A percentile compares a stretch with the other conserved stretches of the same genome.
These are phyloP conservation scores for Mycena filopes DNA, from an alignment of 768 basidiomycete genomes.

Conservation along the genomic window DNA sequence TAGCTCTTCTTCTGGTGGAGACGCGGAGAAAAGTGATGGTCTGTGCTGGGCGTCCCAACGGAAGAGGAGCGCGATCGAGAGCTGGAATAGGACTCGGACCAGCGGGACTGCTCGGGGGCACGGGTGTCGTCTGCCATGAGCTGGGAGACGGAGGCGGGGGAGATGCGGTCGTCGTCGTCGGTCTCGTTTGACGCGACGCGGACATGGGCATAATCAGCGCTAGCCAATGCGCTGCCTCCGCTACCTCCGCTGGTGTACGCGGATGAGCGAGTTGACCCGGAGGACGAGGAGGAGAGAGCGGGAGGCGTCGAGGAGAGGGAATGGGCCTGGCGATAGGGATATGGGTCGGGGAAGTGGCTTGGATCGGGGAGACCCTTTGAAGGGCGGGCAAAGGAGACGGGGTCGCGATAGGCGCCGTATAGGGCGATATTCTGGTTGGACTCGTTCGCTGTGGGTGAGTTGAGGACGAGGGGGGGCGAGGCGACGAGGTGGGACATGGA, in stretches of 20 bases:
- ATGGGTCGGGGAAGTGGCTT: constrained; percentile 76
- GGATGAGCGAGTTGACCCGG: constrained; percentile 78
- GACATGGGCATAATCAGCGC: constrained; percentile 72
- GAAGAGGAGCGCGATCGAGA: constrained; percentile 79
- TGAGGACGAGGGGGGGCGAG: constrained; percentile 36
- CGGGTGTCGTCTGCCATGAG: constrained; percentile 64
- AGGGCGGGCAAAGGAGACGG: constrained; percentile 50
- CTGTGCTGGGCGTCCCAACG: constrained; percentile 53
- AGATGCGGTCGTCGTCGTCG: constrained; percentile 71
- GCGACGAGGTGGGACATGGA: constrained; percentile 28
- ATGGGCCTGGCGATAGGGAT: constrained; percentile 67
- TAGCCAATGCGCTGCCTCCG: constrained; percentile 69
- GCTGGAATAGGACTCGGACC: constrained; percentile 79
- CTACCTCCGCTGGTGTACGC: constrained; percentile 82
- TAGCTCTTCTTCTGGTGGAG: constrained; percentile 77
- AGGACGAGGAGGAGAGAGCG: constrained; percentile 78
- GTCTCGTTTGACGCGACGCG: constrained; percentile 73
- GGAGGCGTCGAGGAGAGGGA: constrained; percentile 59
- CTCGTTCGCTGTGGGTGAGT: constrained; percentile 50
- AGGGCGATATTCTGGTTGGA: constrained; percentile 53
- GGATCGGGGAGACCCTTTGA: constrained; percentile 69
- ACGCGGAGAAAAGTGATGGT: constrained; percentile 57
- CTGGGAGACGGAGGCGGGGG: constrained; percentile 72
- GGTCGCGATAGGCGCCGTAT: constrained; percentile 33
- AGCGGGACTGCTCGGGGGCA: constrained; percentile 71